A percentile compares a stretch with the other conserved stretches of the same genome.
Evolutionary conservation across 179 eudicot species (phyloP).

Genomic region (Corrigiola litoralis): DNA sequence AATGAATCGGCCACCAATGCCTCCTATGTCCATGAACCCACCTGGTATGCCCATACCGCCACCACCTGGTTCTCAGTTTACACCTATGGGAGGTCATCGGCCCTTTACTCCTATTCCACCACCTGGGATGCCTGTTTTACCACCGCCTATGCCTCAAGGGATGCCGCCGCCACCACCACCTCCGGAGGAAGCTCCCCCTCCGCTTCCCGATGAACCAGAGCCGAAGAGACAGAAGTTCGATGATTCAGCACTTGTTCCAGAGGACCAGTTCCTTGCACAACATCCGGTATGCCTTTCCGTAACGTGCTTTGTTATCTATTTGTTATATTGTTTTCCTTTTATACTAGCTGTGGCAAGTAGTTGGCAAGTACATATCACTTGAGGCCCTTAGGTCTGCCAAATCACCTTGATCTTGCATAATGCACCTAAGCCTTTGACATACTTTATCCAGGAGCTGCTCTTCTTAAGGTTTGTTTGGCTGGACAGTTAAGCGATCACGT

Average conservation of each 20-base stretch:
- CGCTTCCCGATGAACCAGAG: conserved; percentile 96
- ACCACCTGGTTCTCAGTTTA: conserved; percentile 76
- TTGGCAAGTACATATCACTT: neutral
- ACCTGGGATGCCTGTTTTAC: conserved; percentile 75
- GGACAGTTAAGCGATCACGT: no score
- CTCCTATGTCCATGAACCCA: conserved; percentile 42
- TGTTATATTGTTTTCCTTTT: neutral
- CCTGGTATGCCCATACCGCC: conserved; percentile 65
- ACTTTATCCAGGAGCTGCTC: no score
- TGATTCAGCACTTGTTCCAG: conserved; percentile 70
- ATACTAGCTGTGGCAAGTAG: neutral
- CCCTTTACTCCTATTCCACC: conserved; percentile 41
- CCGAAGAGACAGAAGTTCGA: conserved; percentile 93
- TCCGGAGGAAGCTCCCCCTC: conserved; percentile 93
- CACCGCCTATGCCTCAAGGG: conserved; percentile 80
- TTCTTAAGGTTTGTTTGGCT: no score
- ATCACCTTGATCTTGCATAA: neutral
- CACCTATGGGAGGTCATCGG: conserved; percentile 60
- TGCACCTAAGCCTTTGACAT: neutral
- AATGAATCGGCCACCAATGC: conserved; percentile 72
- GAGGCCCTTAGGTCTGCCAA: neutral
- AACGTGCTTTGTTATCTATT: neutral
- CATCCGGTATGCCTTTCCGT: conserved; percentile 56
- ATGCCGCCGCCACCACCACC: conserved; percentile 94
- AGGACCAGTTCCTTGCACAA: conserved; percentile 89